Evolutionary conservation across 2,329 filamentous ascomycete genomes (phyloP), one percentile per base, ranked within the genome.

Genomic region (Claviceps paspali): DNA sequence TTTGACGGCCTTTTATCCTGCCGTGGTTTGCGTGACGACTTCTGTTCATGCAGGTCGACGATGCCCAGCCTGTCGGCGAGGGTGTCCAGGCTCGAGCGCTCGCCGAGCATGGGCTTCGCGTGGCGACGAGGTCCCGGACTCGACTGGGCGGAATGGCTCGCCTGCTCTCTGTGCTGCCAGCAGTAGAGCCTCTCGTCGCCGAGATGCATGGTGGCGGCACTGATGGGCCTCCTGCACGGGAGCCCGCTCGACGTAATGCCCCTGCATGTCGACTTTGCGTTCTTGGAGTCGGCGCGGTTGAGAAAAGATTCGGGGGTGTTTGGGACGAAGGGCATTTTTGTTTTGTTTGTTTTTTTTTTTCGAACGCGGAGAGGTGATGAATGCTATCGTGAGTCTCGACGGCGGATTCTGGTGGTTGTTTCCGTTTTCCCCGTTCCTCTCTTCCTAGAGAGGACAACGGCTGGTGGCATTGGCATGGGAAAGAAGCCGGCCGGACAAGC

Each of bases 161-260:
- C 84, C 57, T 98, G 91, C 40, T 91, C 84, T 54, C 83, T 87
- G 63, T 98, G 91, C 56, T 95, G 86, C 81, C 83, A 94, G 65
- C 88, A 96, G 61, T 86, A 95, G 35, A 79, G 70, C n/a, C 61
- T 65, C 42, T 75, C 21, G 21, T 22, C 21, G 21, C 21, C 21
- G 21, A n/a, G n/a, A n/a, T n/a, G n/a, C n/a, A n/a, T n/a, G n/a
- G n/a, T n/a, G n/a, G n/a, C n/a, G n/a, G n/a, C n/a, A n/a, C 31
- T 21, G 18, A 93, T 63, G 5, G 78, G 65, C 36, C 85, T 73
- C 45, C 88, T 76, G 62, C 91, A 98, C 9, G 84, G 82, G 35
- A 77, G 71, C n/a, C 91, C 91, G 47, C 68, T 75, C 21, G 76
- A 69, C 4, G 86, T 95, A 44, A 96, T 74, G 40, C 91, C 91